Base-by-base conservation (phyloP, 352 stramenopile genomes). In the Globisporangium radiosum region DNA sequence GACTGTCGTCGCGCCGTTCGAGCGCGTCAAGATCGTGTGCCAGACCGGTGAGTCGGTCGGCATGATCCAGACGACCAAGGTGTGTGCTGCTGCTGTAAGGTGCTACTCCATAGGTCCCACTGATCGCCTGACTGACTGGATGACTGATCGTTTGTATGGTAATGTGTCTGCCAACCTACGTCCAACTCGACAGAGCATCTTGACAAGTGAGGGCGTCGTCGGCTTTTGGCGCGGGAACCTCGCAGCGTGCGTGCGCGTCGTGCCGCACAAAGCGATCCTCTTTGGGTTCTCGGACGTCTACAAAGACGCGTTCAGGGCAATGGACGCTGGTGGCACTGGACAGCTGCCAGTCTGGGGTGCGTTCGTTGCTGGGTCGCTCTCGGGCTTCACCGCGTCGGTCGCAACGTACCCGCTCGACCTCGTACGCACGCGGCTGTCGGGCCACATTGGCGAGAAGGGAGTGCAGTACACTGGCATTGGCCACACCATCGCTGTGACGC, bases 231-330 rank as follows among this genome's bases (percentile, higher is more conserved):
- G 83, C 4, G 83, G 83, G 61, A 92, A 92, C 60, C 59, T 77
- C 50, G 79, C 83, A 2, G 81, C 81, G 37, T 92, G 83, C 44
- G 79, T 91, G 65, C 78, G 83, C 38, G 76, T 92, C n/a, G 69
- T 92, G 43, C 83, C 83, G 6, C 78, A 90, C 65, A 92, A 91
- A 48, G 83, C 80, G 5, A 70, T 92, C 11, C 72, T 91, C 51
- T 96, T 96, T 63, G 82, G 75, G 47, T 94, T 84, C 56, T 93
- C 85, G 33, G 87, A 96, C 71, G 75, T 87, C 11, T 96, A 94
- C 72, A 95, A 95, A 65, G 81, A 91, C 51, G 44, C 85, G 6
- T 82, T 94, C 60, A 70, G 77, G 10, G 61, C 56, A 4, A 62
- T 71, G 56, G 57, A 82, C 56, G 37, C 59, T 3, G 54, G 55